Base-by-base conservation (phyloP, 805 yeast species). In the Lachancea cidri region DNA sequence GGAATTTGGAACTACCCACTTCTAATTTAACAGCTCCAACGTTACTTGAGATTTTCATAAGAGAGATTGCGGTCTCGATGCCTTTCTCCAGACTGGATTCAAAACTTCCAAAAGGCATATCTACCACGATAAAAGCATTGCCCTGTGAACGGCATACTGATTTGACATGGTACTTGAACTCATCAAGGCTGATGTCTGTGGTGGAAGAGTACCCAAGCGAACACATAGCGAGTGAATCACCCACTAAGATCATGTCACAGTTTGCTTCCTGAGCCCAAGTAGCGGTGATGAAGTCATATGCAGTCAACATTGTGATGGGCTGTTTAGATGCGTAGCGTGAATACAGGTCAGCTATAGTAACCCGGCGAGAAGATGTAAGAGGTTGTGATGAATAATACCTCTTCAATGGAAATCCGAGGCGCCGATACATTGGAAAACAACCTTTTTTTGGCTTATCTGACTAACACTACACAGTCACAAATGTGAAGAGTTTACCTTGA, bases 181-280 rank as follows among this genome's bases (percentile, higher is more conserved):
- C 91, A 8, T 86, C 89, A 38, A 87, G 74, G 2, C 81, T 72
- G 19, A 93, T 64, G 53, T 84, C 84, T 45, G 82, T 79, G 0
- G 98, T 83, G 32, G 83, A 79, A 2, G 70, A 71, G 55, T 83
- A 81, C 0, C 98, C 98, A 47, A 86, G 70, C 0, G 95, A 74
- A 1, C 86, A 89, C 96, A 88, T 91, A 0, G 96, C 87, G 18
- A 93, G 65, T 0, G 97, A 89, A 61, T 91, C 98, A 3, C 98
- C 98, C 3, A 91, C 81, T 2, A 91, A 70, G 5, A 81, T 70
- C 43, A 81, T 71, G 52, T 91, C 97, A 2, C 79, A 71, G 1
- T 74, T 72, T 0, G 89, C 76, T 14, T 70, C 60, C 17, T 82
- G 80, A 0, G 88, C 94, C 52, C 83, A 68, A 22, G 70, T 67